Evolutionary conservation across 2,329 filamentous ascomycete species (phyloP).

Genomic region (Talaromyces sp.): DNA sequence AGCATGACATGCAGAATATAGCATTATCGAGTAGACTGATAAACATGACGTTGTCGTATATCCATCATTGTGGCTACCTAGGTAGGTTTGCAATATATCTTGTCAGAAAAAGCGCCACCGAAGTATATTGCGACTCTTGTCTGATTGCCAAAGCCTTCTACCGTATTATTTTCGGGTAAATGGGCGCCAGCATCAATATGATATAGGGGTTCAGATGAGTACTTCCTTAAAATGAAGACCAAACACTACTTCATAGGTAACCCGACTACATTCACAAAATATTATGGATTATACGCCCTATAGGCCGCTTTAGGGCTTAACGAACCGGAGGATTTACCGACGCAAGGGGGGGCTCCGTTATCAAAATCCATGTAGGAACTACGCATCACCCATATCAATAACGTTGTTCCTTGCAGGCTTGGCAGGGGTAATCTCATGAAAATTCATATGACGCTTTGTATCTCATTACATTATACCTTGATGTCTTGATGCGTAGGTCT

Average conservation of each 20-base stretch:
- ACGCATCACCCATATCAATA: neutral
- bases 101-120: neutral
- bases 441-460: neutral
- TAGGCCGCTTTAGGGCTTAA: neutral
- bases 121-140: neutral
- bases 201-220: neutral
- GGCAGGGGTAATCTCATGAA: conserved; percentile 1
- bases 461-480: neutral
- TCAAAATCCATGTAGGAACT: neutral
- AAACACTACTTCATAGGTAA: no score
- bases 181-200: neutral
- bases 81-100: neutral
- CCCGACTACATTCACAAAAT: neutral
- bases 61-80: neutral
- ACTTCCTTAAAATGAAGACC: neutral
- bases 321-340: neutral
- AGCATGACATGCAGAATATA: neutral
- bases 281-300: neutral
- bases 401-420: conserved; percentile 12
- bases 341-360: conserved; percentile 12
- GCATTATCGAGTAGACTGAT: neutral
- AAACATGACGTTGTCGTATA: neutral
- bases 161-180: neutral
- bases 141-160: neutral
- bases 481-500: neutral